These are phyloP conservation scores for Xylaria bambusicola DNA, from an alignment of 495 filamentous ascomycete species.

Conservation along the genomic window DNA sequence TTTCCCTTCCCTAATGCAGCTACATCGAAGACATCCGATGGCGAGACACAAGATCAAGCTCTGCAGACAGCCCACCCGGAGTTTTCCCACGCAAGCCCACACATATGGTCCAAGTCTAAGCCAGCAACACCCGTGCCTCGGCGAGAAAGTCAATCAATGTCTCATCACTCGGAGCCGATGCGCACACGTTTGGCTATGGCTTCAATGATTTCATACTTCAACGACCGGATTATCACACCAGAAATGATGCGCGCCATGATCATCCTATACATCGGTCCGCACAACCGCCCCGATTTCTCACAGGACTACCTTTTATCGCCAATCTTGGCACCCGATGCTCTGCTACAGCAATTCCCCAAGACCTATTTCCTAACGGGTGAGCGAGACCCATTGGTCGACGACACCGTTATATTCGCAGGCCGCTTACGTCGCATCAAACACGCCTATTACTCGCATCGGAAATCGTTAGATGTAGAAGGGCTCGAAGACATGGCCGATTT, in stretches of 20 bases:
- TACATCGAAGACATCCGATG: slow-evolving; percentile 19
- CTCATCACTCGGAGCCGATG: slow-evolving; percentile 63
- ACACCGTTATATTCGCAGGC: slow-evolving; percentile 94
- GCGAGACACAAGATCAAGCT: slow-evolving; percentile 11
- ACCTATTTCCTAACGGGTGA: slow-evolving; percentile 93
- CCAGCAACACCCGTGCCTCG: slow-evolving; percentile 22
- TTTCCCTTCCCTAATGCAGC: slow-evolving; percentile 25
- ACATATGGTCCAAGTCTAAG: slow-evolving; percentile 38
- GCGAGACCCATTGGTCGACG: slow-evolving; percentile 91
- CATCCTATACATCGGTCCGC: slow-evolving; percentile 92
- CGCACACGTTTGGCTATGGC: slow-evolving; percentile 87
- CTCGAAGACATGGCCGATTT: slow-evolving; percentile 53
- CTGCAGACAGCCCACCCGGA: slow-evolving; percentile 41
- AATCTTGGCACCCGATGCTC: slow-evolving; percentile 79
- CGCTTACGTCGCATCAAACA: slow-evolving; percentile 80
- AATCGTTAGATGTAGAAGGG: slow-evolving; percentile 21
- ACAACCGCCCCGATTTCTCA: slow-evolving; percentile 87
- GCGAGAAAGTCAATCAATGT: slow-evolving; percentile 31
- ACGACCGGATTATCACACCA: slow-evolving; percentile 90
- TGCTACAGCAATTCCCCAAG: slow-evolving; percentile 84
- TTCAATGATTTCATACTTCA: slow-evolving; percentile 96
- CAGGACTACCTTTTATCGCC: slow-evolving; percentile 90
- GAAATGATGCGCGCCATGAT: slow-evolving; percentile 99
- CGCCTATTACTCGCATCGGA: slow-evolving; percentile 47
- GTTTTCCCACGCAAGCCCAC: slow-evolving; percentile 43